Conservation (phyloP, 2,329 filamentous ascomycete species). For the Colletotrichum viniferum region DNA sequence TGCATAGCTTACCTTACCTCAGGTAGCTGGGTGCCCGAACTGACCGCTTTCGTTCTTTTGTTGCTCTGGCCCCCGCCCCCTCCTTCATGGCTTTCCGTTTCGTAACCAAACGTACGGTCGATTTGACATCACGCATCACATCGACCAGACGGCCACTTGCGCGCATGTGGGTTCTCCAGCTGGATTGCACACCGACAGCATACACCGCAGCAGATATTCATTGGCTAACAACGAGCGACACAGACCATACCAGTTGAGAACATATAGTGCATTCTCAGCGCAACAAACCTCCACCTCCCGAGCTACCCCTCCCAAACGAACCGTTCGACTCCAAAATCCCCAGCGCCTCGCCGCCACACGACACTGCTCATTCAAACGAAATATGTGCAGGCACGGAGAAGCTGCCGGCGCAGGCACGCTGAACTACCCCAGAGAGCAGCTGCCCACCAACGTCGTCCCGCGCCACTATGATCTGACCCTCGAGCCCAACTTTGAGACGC, state of each 20-base stretch:
- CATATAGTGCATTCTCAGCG: neutral
- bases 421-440: constrained; percentile 69
- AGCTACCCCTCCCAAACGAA: constrained; percentile 10
- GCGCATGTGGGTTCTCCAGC: neutral
- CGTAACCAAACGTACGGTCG: constrained; percentile 9
- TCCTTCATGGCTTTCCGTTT: constrained; percentile 18
- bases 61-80: constrained; percentile 8
- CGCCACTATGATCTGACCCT: constrained; percentile 89
- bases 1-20: neutral
- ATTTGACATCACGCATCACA: constrained; percentile 11
- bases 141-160: constrained; percentile 6
- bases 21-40: neutral
- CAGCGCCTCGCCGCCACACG: constrained; percentile 14
- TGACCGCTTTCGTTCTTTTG: constrained; percentile 20
- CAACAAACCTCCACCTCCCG: neutral
- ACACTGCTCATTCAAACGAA: constrained; percentile 22
- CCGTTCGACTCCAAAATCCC: constrained; percentile 10
- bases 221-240: neutral
- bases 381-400: constrained; percentile 22
- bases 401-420: constrained; percentile 12
- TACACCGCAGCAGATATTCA: neutral
- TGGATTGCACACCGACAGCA: neutral
- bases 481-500: constrained; percentile 87
- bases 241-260: constrained; percentile 10
- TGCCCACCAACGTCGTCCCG: constrained; percentile 92